Percentiles rank a stretch among this genome's conserved stretches.
Evolutionary conservation across 169 alveolate species (phyloP).

Genomic region (Cryptosporidium muris): DNA sequence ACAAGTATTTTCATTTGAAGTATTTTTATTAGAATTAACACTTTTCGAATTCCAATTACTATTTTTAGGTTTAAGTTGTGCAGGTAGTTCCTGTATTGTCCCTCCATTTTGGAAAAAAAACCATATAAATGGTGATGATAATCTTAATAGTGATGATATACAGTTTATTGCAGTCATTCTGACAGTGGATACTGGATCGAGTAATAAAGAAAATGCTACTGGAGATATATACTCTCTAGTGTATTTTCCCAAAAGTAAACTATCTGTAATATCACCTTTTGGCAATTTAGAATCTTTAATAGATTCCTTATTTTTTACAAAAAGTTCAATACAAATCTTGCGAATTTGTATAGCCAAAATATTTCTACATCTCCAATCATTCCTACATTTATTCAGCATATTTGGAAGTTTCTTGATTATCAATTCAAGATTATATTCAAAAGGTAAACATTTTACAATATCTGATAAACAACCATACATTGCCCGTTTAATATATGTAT

Average conservation of each 20-base stretch:
- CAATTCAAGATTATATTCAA: constrained; percentile 15
- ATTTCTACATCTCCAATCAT: constrained; percentile 68
- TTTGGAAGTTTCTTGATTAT: constrained; percentile 28
- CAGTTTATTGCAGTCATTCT: constrained; percentile 48
- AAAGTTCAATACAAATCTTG: constrained; percentile 48
- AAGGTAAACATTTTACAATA: constrained; percentile 41
- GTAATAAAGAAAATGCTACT: constrained; percentile 46
- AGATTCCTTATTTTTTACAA: constrained; percentile 10
- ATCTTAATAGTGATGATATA: constrained; percentile 51
- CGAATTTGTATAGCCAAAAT: constrained; percentile 55
- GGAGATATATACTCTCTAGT: constrained; percentile 64
- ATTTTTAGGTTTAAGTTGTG: constrained; percentile 11
- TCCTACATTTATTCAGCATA: constrained; percentile 24
- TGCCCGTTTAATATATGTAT: constrained; percentile 44
- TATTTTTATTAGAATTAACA: not conserved
- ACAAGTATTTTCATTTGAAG: not conserved
- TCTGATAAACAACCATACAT: constrained; percentile 53
- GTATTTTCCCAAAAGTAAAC: constrained; percentile 24
- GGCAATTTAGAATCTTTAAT: constrained; percentile 1
- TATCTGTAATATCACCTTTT: not conserved
- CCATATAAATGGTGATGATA: constrained; percentile 69
- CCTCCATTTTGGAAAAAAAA: constrained; percentile 65
- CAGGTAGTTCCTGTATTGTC: constrained; percentile 43
- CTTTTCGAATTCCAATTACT: not conserved
- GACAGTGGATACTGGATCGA: constrained; percentile 59